A percentile compares a stretch with the other conserved stretches of the same genome.
phyloP scores from a whole-genome alignment of 2,329 filamentous ascomycete genomes.

The Pyrenochaeta sp. region DNA sequence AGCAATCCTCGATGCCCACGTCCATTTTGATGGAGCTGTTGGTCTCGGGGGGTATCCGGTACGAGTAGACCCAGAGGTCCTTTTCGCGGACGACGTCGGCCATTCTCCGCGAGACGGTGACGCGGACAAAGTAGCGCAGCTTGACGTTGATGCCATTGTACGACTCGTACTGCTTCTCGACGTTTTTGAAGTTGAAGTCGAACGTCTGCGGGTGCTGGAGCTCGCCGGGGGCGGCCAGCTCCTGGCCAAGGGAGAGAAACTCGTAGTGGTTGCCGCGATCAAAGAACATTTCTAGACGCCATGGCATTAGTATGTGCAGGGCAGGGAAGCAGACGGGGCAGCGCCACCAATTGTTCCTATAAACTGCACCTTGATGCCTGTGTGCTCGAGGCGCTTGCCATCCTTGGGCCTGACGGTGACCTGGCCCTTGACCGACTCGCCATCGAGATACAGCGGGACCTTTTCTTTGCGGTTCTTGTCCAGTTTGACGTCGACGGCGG shows the following conservation, averaged over 20 bases:
- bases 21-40: conserved; percentile 99
- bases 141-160: conserved; percentile 99
- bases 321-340: too few species aligned
- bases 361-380: conserved; percentile 99
- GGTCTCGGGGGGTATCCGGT: conserved; percentile 96
- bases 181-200: conserved; percentile 99
- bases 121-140: conserved; percentile 96
- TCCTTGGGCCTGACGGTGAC: conserved; percentile 97
- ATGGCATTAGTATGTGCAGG: too few species aligned
- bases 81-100: conserved; percentile 98
- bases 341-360: conserved; percentile 98
- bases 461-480: conserved; percentile 98
- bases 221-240: conserved; percentile 95
- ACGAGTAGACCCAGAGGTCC: conserved; percentile 99
- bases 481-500: conserved; percentile 96
- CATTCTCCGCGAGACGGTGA: conserved; percentile 96
- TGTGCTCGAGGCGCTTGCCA: conserved; percentile 96
- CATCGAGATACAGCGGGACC: conserved; percentile 95
- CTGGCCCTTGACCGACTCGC: conserved; percentile 95
- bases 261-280: conserved; percentile 99
- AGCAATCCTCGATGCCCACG: conserved; percentile 97
- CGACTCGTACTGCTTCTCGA: conserved; percentile 99
- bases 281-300: conserved; percentile 91
- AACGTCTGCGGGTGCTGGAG: conserved; percentile 98
- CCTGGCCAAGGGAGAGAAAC: conserved; percentile 95